Evolutionary conservation across 805 yeast genomes (phyloP).

Genomic region (Lipomyces oligophaga): DNA sequence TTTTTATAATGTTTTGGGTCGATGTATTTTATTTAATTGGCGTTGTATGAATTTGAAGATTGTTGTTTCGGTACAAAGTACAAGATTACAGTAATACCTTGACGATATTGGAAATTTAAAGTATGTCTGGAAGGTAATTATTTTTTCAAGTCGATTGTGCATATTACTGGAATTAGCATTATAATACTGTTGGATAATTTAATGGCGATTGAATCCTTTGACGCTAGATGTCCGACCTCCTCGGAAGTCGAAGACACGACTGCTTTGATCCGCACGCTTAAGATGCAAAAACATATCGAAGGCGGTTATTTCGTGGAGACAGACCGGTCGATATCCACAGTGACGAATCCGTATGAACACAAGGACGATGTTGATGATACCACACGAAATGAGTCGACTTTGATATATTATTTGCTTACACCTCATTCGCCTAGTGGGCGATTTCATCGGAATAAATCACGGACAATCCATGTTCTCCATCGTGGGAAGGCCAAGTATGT

Average conservation of each 20-base stretch:
- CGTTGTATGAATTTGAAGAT: no score
- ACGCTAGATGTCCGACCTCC: slow-evolving; percentile 18
- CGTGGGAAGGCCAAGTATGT: slow-evolving; percentile 56
- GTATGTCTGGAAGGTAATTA: no score
- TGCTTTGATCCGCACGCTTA: slow-evolving; percentile 39
- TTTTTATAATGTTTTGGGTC: no score
- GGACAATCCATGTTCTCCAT: slow-evolving; percentile 55
- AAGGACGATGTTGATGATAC: not conserved
- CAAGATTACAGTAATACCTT: no score
- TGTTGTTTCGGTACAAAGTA: no score
- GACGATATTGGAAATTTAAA: no score
- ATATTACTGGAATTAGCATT: no score
- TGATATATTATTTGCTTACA: slow-evolving; percentile 52
- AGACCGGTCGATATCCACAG: slow-evolving; percentile 47
- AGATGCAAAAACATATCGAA: slow-evolving; percentile 47
- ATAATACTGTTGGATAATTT: no score
- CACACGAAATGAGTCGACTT: slow-evolving; percentile 46
- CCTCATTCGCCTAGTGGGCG: slow-evolving; percentile 51
- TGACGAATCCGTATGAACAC: slow-evolving; percentile 41
- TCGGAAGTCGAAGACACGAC: slow-evolving; percentile 29
- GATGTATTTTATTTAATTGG: no score
- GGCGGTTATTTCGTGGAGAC: slow-evolving; percentile 59
- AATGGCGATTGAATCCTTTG: no score
- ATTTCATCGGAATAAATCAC: slow-evolving; percentile 49
- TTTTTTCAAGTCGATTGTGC: no score